These are phyloP conservation scores for Leavenworthia alabamica DNA, from an alignment of 345 rosid species.

Conservation along the genomic window DNA sequence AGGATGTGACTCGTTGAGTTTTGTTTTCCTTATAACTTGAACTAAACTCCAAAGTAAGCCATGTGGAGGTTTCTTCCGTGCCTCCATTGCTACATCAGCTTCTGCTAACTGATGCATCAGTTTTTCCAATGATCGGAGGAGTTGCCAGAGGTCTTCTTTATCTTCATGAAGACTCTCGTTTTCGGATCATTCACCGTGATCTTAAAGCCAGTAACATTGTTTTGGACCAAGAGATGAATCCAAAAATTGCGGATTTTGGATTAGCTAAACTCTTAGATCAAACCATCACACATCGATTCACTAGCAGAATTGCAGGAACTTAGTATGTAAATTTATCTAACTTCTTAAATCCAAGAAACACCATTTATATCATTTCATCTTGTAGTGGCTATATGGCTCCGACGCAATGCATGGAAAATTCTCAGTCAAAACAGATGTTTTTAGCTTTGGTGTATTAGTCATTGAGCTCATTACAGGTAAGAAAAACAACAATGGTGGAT, in stretches of 20 bases:
- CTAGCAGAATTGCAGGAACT: conserved; percentile 44
- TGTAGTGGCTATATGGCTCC: conserved; percentile 32
- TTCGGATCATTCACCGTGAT: conserved; percentile 46
- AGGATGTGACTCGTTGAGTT: too few relatives aligned
- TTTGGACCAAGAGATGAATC: conserved; percentile 43
- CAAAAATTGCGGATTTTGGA: conserved; percentile 60
- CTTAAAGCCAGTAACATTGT: conserved; percentile 54
- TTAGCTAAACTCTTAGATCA: conserved; percentile 41
- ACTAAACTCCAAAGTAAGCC: too few relatives aligned
- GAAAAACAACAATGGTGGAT: conserved; percentile 16
- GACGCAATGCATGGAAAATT: conserved; percentile 28
- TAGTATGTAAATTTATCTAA: conserved; percentile 26
- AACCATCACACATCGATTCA: conserved; percentile 30
- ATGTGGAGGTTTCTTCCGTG: too few relatives aligned
- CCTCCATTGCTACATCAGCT: too few relatives aligned
- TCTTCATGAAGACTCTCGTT: conserved; percentile 48
- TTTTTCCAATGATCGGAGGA: conserved; percentile 31
- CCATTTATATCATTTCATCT: not conserved
- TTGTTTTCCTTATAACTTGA: too few relatives aligned
- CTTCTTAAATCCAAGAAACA: not conserved
- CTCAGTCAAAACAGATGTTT: conserved; percentile 29
- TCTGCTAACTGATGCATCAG: too few relatives aligned
- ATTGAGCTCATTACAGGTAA: conserved; percentile 28
- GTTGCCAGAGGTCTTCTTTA: conserved; percentile 31
- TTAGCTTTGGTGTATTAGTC: conserved; percentile 31